Base-by-base conservation (phyloP, 2,329 filamentous ascomycete genomes). In the Penicillium janthinellum region DNA sequence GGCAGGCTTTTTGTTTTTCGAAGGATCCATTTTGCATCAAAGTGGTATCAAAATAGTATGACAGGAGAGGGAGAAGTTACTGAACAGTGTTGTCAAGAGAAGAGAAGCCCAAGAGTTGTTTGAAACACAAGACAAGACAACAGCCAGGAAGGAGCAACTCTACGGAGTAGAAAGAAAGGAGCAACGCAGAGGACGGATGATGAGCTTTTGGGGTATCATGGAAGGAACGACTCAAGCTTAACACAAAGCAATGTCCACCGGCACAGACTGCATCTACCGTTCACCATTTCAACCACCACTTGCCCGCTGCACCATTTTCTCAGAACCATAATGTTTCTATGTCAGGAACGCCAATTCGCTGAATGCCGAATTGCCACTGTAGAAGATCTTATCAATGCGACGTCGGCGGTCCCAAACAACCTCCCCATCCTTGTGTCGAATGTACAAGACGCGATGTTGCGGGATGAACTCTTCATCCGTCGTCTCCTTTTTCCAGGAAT, bases 391-490 rank as follows among this genome's bases (percentile, higher is more conserved):
- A 68, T 83, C 81, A 49, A 79, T 75, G 63, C 79, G 78, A 69
- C 65, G 73, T 49, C 74, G 75, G 42, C 83, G 74, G 65, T 85
- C 81, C 83, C 83, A 86, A 2, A 85, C 76, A 37, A 79, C 65
- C 25, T 77, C 75, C 17, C 72, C 76, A 50, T 75, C 66, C 5
- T 66, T 67, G 35, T 68, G 72, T 60, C 75, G 75, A 63, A 84
- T 81, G 60, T 83, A 81, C 56, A 82, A 60, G 17, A 86, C 80
- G 2, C 83, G 77, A 71, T 85, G 82, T 63, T 81, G 78, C 3
- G 83, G 83, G 57, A 85, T 84, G 57, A 84, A 85, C 49, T 85
- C 83, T 59, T 85, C 82, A 31, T 85, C 72, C 10, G 83, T 84
- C 35, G 79, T 77, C 50, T 84, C 82, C 17, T 75, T 79, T 65